Conservation (phyloP, 352 stramenopile species). For the Phytophthora citrophthora region DNA sequence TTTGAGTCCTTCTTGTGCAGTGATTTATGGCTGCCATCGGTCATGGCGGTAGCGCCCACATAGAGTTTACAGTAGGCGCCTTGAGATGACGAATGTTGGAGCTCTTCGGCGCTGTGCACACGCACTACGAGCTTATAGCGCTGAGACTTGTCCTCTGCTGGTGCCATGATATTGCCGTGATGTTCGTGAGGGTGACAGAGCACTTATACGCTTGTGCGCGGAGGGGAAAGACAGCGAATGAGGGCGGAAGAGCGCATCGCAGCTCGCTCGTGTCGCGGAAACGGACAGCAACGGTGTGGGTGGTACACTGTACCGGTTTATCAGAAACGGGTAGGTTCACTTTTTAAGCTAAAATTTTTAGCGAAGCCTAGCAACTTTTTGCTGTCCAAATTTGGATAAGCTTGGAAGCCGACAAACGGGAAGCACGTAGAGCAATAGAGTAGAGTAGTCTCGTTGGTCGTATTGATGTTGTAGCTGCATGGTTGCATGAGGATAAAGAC, state of each 20-base stretch:
- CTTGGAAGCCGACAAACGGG: neutral
- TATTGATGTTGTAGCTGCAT: neutral
- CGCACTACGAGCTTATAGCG: slow-evolving; percentile 59
- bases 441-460: neutral
- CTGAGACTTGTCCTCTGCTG: slow-evolving; percentile 6
- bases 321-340: slow-evolving; percentile 17
- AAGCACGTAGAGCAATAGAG: neutral
- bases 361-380: too few relatives aligned
- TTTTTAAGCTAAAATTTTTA: slow-evolving; percentile 2
- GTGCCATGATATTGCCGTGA: slow-evolving; percentile 8
- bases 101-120: slow-evolving; percentile 57
- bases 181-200: neutral
- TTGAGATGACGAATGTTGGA: slow-evolving; percentile 58
- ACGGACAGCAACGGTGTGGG: slow-evolving; percentile 20
- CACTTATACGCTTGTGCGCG: neutral
- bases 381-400: neutral
- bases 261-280: neutral
- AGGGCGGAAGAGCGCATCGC: slow-evolving; percentile 27
- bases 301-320: slow-evolving; percentile 23
- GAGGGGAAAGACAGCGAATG: slow-evolving; percentile 31
- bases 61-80: slow-evolving; percentile 78
- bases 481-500: slow-evolving; percentile 1
- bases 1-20: slow-evolving; percentile 44
- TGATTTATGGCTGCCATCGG: slow-evolving; percentile 50
- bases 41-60: slow-evolving; percentile 52